phyloP scores from a whole-genome alignment of 371 early-diverging fungal genomes.

The Dinochytrium kinnereticum region DNA sequence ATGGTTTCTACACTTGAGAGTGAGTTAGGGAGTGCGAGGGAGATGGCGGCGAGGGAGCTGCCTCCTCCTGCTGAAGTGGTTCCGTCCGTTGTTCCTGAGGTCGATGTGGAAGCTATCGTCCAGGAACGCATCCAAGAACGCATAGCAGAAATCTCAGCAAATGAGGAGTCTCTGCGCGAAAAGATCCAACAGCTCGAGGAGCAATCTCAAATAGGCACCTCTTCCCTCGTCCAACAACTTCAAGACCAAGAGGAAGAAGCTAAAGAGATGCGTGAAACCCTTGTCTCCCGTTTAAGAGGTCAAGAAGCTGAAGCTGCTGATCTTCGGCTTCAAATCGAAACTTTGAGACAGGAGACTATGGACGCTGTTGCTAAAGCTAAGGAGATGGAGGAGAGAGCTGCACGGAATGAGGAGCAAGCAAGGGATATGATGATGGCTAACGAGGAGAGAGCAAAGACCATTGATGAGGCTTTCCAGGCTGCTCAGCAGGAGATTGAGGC shows the following conservation, averaged over 20 bases:
- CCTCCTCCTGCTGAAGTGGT: too few relatives aligned
- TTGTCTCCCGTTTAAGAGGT: conserved; percentile 22
- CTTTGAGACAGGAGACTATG: background rate
- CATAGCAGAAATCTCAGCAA: background rate
- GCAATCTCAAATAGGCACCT: conserved; percentile 14
- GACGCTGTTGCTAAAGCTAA: background rate
- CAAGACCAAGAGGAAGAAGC: conserved; percentile 35
- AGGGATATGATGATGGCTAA: background rate
- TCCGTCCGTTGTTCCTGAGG: background rate
- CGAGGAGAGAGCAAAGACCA: background rate
- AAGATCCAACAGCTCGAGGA: conserved; percentile 25
- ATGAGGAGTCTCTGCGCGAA: conserved; percentile 20
- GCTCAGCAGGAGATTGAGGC: conserved; percentile 20
- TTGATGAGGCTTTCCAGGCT: conserved; percentile 9
- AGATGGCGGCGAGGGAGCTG: background rate
- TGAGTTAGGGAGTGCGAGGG: background rate
- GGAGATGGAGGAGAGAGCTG: background rate
- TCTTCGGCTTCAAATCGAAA: conserved; percentile 17
- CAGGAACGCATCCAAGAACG: conserved; percentile 9
- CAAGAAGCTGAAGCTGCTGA: conserved; percentile 34
- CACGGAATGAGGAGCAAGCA: background rate
- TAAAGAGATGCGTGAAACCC: conserved; percentile 37
- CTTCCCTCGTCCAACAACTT: conserved; percentile 30
- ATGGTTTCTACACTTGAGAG: background rate
- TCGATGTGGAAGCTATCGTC: conserved; percentile 9